phyloP scores from a whole-genome alignment of 2,329 filamentous ascomycete species.

The Sclerotinia subarctica region DNA sequence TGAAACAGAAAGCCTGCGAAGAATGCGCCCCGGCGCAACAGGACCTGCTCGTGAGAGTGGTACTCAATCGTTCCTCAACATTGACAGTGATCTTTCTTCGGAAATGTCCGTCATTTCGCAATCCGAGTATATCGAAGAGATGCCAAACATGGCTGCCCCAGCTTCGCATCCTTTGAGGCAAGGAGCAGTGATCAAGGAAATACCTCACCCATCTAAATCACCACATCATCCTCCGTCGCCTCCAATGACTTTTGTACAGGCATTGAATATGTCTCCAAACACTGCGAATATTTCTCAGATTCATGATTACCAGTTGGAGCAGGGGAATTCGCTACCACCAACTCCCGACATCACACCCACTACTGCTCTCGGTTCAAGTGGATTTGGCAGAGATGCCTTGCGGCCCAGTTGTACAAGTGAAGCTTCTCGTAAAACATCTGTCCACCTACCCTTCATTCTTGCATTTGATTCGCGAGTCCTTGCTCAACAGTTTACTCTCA shows the following conservation, averaged over 20 bases:
- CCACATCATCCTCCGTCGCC: conserved; percentile 43
- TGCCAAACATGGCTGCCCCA: conserved; percentile 35
- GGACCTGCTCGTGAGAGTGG: conserved; percentile 28
- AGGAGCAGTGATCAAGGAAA: conserved; percentile 32
- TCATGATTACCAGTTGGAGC: conserved; percentile 28
- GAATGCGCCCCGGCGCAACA: conserved; percentile 27
- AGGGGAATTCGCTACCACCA: conserved; percentile 30
- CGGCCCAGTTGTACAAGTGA: conserved; percentile 32
- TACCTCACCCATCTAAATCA: conserved; percentile 32
- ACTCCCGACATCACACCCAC: conserved; percentile 38
- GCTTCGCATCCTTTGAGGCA: conserved; percentile 38
- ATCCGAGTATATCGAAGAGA: conserved; percentile 36
- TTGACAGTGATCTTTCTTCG: conserved; percentile 54
- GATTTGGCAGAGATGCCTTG: conserved; percentile 28
- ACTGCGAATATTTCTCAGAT: conserved; percentile 41
- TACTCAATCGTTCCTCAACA: conserved; percentile 40
- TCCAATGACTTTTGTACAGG: conserved; percentile 49
- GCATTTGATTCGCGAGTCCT: conserved; percentile 76
- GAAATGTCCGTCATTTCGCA: conserved; percentile 52
- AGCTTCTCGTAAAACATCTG: conserved; percentile 35
- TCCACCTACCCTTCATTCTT: conserved; percentile 74
- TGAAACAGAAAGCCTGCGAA: conserved; percentile 50
- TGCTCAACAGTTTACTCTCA: conserved; percentile 79
- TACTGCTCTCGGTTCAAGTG: conserved; percentile 20
- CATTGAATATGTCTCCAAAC: conserved; percentile 45